Evolutionary conservation across 371 early-diverging fungal genomes (phyloP).

Genomic region (Dichotomocladium elegans): DNA sequence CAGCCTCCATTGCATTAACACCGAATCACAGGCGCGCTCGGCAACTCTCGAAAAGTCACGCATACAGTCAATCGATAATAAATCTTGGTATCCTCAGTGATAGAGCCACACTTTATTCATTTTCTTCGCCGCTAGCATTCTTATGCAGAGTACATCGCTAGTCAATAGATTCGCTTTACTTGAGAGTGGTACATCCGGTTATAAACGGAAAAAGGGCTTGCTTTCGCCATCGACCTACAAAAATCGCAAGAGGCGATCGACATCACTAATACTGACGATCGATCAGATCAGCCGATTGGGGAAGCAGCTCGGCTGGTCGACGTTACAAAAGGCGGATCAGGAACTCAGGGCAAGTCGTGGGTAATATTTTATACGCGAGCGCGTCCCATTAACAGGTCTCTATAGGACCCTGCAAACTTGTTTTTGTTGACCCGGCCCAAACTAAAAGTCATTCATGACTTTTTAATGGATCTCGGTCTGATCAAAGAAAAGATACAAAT

Average conservation of each 20-base stretch:
- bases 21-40: too few relatives aligned
- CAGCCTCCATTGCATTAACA: too few relatives aligned
- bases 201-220: background rate
- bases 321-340: background rate
- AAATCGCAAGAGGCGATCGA: constrained; percentile 8
- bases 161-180: background rate
- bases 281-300: background rate
- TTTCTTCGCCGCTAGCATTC: too few relatives aligned
- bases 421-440: constrained; percentile 3
- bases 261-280: background rate
- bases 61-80: too few relatives aligned
- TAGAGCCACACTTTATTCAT: too few relatives aligned
- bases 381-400: too few relatives aligned
- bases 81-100: too few relatives aligned
- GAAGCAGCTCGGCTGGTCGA: background rate
- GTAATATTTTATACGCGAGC: too few relatives aligned
- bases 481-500: constrained; percentile 1
- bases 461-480: constrained; percentile 15
- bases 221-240: background rate
- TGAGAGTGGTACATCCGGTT: too few relatives aligned
- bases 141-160: constrained; percentile 4
- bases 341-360: background rate
- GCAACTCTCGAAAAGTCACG: too few relatives aligned
- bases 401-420: constrained; percentile 13
- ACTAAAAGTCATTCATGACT: constrained; percentile 1